Evolutionary conservation across 306 rosid species (phyloP).

Genomic region (Senna siamea): DNA sequence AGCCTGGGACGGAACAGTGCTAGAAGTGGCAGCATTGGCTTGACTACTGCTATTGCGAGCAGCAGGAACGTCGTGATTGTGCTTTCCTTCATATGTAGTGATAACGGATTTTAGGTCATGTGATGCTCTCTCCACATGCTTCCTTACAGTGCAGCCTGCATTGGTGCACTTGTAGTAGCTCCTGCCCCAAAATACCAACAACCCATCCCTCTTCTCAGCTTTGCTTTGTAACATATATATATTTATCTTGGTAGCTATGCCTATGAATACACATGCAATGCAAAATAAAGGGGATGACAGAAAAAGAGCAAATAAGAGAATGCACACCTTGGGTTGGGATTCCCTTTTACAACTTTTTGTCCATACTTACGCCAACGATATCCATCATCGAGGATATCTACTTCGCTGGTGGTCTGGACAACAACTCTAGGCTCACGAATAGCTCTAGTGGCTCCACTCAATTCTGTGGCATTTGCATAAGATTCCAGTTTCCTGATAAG

Average conservation of each 20-base stretch:
- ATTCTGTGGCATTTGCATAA: constrained; percentile 72
- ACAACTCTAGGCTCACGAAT: constrained; percentile 98
- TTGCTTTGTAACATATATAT: too few species aligned
- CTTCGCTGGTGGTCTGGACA: constrained; percentile 98
- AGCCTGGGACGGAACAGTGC: constrained; percentile 34
- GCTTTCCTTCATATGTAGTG: constrained; percentile 96
- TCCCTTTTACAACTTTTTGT: constrained; percentile 97
- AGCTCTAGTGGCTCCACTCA: constrained; percentile 98
- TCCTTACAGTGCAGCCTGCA: constrained; percentile 93
- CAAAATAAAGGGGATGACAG: background rate
- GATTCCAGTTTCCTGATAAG: constrained; percentile 86
- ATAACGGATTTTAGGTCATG: constrained; percentile 92
- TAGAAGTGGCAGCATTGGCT: constrained; percentile 61
- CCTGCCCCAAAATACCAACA: constrained; percentile 62
- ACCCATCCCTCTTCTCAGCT: constrained; percentile 28
- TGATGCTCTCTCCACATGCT: constrained; percentile 96
- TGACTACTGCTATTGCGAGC: constrained; percentile 81
- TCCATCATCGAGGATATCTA: constrained; percentile 95
- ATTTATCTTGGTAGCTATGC: too few species aligned
- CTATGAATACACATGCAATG: background rate
- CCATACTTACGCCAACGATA: constrained; percentile 99
- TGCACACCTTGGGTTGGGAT: constrained; percentile 88
- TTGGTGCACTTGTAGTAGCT: constrained; percentile 97
- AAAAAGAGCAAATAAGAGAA: constrained; percentile 26
- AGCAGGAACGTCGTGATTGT: constrained; percentile 91